Conservation (phyloP, 208 protist genomes). For the Leishmania gerbilli region DNA sequence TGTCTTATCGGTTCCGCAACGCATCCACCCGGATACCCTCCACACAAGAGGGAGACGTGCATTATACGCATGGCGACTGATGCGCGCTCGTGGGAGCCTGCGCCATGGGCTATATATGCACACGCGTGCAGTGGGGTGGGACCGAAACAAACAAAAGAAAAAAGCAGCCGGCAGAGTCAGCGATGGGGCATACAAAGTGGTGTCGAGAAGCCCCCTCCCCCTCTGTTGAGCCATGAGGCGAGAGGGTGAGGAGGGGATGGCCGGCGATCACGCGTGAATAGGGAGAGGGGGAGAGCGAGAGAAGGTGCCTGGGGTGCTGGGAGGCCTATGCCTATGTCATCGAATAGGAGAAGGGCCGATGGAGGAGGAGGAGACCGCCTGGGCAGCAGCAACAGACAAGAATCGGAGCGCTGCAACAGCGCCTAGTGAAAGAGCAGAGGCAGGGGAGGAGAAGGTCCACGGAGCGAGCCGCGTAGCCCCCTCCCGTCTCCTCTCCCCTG, state of each 20-base stretch:
- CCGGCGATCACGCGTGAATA: not conserved
- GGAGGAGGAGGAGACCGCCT: not conserved
- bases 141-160: not conserved
- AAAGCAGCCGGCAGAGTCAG: not conserved
- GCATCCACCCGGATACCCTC: not conserved
- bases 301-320: not conserved
- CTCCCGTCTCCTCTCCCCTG: not conserved
- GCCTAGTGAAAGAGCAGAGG: not conserved
- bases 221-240: not conserved
- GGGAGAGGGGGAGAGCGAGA: not conserved
- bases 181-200: not conserved
- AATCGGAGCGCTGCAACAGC: not conserved
- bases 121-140: not conserved
- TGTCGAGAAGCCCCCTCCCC: not conserved
- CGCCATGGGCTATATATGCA: not conserved
- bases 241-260: not conserved
- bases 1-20: not conserved
- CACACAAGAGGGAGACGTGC: not conserved
- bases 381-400: not conserved
- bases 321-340: not conserved
- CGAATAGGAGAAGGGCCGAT: not conserved
- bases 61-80: not conserved
- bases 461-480: not conserved
- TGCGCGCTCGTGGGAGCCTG: not conserved
- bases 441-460: not conserved